Conservation (phyloP, 2,329 filamentous ascomycete genomes). For the Fusarium anguioides region DNA sequence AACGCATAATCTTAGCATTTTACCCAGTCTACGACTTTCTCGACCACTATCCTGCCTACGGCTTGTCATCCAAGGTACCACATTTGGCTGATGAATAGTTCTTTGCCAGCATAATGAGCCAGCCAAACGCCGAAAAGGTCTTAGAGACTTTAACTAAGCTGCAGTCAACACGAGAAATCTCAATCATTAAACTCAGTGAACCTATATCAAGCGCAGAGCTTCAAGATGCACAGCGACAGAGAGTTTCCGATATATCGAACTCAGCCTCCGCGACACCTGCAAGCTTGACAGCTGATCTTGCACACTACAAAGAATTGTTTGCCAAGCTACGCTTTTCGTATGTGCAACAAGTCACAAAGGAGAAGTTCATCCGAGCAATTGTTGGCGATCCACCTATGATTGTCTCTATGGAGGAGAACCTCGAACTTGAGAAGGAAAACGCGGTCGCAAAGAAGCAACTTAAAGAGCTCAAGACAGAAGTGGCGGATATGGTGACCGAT, state of each 20-base stretch:
- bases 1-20: too few species aligned
- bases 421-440: slow-evolving; percentile 76
- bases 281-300: slow-evolving; percentile 83
- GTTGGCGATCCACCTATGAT: slow-evolving; percentile 90
- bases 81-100: too few species aligned
- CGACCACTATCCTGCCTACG: too few species aligned
- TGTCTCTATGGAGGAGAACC: slow-evolving; percentile 84
- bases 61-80: too few species aligned
- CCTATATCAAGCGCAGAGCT: slow-evolving; percentile 69
- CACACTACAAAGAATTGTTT: slow-evolving; percentile 95
- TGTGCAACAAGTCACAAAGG: slow-evolving; percentile 97
- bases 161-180: slow-evolving; percentile 70
- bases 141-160: slow-evolving; percentile 64
- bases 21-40: too few species aligned
- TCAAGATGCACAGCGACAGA: slow-evolving; percentile 56
- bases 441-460: slow-evolving; percentile 78
- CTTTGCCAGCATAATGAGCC: slow-evolving; percentile 46
- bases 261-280: slow-evolving; percentile 75
- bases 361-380: slow-evolving; percentile 94
- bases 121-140: slow-evolving; percentile 53
- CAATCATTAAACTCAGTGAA: slow-evolving; percentile 81
- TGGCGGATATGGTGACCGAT: slow-evolving; percentile 76
- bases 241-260: slow-evolving; percentile 78
- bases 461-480: slow-evolving; percentile 82
- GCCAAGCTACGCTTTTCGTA: slow-evolving; percentile 97